phyloP scores from a whole-genome alignment of 2,329 filamentous ascomycete species.

The Paraphoma chrysanthemicola region DNA sequence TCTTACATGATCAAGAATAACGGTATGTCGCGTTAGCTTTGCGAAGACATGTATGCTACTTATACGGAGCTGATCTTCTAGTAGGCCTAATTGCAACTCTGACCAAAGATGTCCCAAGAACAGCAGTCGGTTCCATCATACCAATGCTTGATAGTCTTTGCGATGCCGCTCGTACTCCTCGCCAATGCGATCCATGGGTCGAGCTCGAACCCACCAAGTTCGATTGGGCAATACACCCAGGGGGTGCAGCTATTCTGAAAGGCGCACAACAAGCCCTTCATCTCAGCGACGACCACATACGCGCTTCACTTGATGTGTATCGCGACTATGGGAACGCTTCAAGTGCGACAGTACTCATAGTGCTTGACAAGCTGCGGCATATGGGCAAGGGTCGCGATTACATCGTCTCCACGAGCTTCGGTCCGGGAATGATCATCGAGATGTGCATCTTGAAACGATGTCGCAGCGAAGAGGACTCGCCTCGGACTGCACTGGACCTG shows the following conservation, averaged over 20 bases:
- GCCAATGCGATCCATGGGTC: slow-evolving; percentile 40
- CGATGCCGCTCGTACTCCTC: slow-evolving; percentile 1
- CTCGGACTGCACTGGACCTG: neutral
- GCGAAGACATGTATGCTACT: neutral
- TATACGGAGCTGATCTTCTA: neutral
- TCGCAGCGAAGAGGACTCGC: slow-evolving; percentile 2
- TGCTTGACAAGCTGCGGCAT: slow-evolving; percentile 65
- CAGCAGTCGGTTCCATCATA: slow-evolving; percentile 18
- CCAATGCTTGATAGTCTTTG: slow-evolving; percentile 44
- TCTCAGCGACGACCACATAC: slow-evolving; percentile 68
- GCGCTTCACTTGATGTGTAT: slow-evolving; percentile 74
- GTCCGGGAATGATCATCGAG: slow-evolving; percentile 72
- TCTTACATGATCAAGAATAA: slow-evolving; percentile 70
- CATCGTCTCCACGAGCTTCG: slow-evolving; percentile 73
- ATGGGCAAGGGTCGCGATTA: slow-evolving; percentile 58
- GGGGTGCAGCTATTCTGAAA: slow-evolving; percentile 70
- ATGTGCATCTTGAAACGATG: slow-evolving; percentile 69
- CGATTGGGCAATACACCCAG: slow-evolving; percentile 77
- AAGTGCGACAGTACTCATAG: slow-evolving; percentile 70
- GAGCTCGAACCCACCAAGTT: slow-evolving; percentile 60
- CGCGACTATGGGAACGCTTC: slow-evolving; percentile 74
- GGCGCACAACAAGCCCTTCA: slow-evolving; percentile 66
- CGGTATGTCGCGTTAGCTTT: slow-evolving; percentile 51
- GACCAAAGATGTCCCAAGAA: slow-evolving; percentile 29
- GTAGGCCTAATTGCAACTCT: slow-evolving; percentile 29